phyloP scores from a whole-genome alignment of 2,329 filamentous ascomycete genomes.

The Emergomyces orientalis region DNA sequence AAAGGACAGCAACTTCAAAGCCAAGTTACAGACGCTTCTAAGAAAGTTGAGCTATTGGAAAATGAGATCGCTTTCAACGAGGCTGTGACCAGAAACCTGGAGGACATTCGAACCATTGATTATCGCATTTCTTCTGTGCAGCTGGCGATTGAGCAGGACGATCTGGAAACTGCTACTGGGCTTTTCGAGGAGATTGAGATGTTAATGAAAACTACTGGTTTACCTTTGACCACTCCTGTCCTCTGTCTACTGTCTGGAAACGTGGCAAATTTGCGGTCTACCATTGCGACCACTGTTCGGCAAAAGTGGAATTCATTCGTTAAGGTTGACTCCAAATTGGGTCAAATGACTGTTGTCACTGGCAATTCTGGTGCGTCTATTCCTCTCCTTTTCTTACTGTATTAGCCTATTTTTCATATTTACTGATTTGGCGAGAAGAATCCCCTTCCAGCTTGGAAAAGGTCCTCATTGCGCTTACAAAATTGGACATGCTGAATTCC shows the following conservation, averaged over 20 bases:
- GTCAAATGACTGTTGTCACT: slow-evolving; percentile 49
- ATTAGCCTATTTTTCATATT: neutral
- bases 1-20: slow-evolving; percentile 54
- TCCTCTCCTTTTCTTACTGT: neutral
- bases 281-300: slow-evolving; percentile 57
- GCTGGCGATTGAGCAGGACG: slow-evolving; percentile 35
- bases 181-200: slow-evolving; percentile 37
- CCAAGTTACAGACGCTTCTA: slow-evolving; percentile 52
- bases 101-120: slow-evolving; percentile 44
- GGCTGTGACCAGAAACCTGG: slow-evolving; percentile 42
- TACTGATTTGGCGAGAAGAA: slow-evolving; percentile 14
- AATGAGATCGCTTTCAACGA: slow-evolving; percentile 53
- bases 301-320: slow-evolving; percentile 64
- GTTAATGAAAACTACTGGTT: slow-evolving; percentile 22
- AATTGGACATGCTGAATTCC: slow-evolving; percentile 25
- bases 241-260: slow-evolving; percentile 53
- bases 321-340: slow-evolving; percentile 48
- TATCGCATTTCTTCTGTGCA: slow-evolving; percentile 41
- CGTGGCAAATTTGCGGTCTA: slow-evolving; percentile 55
- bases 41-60: slow-evolving; percentile 47
- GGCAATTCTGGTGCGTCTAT: slow-evolving; percentile 41
- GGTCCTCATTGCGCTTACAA: slow-evolving; percentile 20
- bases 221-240: slow-evolving; percentile 30
- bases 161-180: slow-evolving; percentile 41
- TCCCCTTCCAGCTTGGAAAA: slow-evolving; percentile 10